Conservation (phyloP, 2,329 filamentous ascomycete species). For the Nemania sp. region DNA sequence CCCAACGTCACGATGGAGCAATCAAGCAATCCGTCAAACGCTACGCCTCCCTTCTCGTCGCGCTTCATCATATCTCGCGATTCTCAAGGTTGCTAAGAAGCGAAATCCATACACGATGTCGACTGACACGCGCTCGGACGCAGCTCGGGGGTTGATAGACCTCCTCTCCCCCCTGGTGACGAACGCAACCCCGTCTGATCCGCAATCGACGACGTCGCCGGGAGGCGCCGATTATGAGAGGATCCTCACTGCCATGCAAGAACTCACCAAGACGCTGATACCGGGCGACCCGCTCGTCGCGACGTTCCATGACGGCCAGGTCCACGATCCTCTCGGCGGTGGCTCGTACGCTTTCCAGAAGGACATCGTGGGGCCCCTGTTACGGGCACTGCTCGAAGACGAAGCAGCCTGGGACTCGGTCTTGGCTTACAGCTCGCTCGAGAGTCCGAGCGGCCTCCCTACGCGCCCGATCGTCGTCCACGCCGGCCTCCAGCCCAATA, state of each 20-base stretch:
- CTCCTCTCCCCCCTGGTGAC: not conserved
- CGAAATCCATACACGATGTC: not conserved
- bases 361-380: not conserved
- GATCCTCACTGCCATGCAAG: not conserved
- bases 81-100: not conserved
- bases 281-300: not conserved
- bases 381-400: slow-evolving; percentile 6
- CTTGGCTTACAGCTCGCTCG: too few species aligned
- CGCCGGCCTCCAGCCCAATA: slow-evolving; percentile 11
- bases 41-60: too few species aligned
- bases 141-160: not conserved
- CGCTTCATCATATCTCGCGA: too few species aligned
- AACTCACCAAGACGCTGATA: not conserved
- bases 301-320: slow-evolving; percentile 10
- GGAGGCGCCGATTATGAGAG: not conserved
- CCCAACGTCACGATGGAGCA: too few species aligned
- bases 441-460: not conserved
- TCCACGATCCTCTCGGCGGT: slow-evolving; percentile 10
- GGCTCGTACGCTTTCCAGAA: slow-evolving; percentile 14
- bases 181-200: not conserved
- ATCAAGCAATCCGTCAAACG: too few species aligned
- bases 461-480: slow-evolving; percentile 15
- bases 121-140: not conserved
- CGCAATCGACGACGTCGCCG: not conserved
- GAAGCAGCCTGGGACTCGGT: not conserved